Evolutionary conservation across 2,329 filamentous ascomycete species (phyloP), one percentile per base, ranked within the genome.

Genomic region (Fusarium ramigenum): DNA sequence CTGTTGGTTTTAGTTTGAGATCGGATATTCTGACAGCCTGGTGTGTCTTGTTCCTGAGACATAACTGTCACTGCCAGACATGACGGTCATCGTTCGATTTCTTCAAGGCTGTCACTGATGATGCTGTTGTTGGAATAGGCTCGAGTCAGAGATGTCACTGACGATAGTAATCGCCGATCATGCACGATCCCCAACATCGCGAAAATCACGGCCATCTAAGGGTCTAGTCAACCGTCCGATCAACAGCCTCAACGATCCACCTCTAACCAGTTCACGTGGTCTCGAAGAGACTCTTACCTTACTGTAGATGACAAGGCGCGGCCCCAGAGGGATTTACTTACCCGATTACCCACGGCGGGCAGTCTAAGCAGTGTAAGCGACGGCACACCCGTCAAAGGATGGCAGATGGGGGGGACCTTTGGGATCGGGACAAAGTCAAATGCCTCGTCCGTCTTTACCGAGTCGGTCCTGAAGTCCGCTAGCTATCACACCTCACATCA

Each of bases 371-470:
- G 43, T 28, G 50, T 30, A 47, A 54, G 37, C 58, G 57, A 54
- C 42, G 59, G 43, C 67, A 70, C 49, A 62, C 44, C 68, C 50
- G 54, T 36, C 57, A 63, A 37, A 50, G 42, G 21, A 44, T 60
- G 56, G 63, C 32, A 68, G 63, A 49, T 63, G 42, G 42, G 34
- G 32, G 15, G 9, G 34, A 15, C 62, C 59, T 67, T 59, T 44
- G 9, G 44, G 62, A 34, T 43, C 53, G 47, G 52, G 44, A 59
- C 44, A 61, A 71, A 74, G 70, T 63, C 61, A 73, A 74, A 71
- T 74, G 61, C 70, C 70, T 73, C 58, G 59, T 60, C 70, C 70
- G 70, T 70, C 66, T 44, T 65, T 74, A 46, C 66, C 62, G 62
- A 67, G 62, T 71, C 58, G 34, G 62, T 46, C 57, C 50, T 69